phyloP scores from a whole-genome alignment of 2,329 filamentous ascomycete species.

The Calonectria pteridis region DNA sequence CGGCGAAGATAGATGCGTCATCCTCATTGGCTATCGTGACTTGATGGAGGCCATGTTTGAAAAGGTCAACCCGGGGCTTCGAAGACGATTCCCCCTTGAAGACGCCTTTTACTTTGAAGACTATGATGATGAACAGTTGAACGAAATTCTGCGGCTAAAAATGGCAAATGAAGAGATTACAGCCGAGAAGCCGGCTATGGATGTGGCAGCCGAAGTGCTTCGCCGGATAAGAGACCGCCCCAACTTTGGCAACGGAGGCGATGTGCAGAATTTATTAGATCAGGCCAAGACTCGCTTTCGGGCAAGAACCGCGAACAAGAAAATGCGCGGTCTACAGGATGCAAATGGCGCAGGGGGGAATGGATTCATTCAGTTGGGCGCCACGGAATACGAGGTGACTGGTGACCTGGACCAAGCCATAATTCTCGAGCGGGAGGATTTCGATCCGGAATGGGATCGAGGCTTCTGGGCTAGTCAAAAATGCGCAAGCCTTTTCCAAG shows the following conservation, averaged over 20 bases:
- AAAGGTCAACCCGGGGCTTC: constrained; percentile 78
- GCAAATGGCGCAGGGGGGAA: no score
- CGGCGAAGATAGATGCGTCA: constrained; percentile 79
- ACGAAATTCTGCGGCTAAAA: constrained; percentile 74
- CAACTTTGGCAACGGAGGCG: constrained; percentile 82
- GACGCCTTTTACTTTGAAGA: constrained; percentile 78
- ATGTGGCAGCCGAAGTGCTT: constrained; percentile 71
- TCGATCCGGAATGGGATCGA: constrained; percentile 69
- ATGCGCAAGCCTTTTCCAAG: constrained; percentile 68
- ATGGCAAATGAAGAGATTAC: constrained; percentile 67
- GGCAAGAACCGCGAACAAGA: not conserved
- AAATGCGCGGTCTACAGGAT: not conserved
- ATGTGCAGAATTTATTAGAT: constrained; percentile 69
- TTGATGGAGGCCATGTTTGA: constrained; percentile 80
- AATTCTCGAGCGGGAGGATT: constrained; percentile 58
- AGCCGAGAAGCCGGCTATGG: constrained; percentile 65
- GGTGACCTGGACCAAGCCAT: constrained; percentile 37
- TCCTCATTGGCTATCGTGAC: constrained; percentile 78
- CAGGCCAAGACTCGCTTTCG: not conserved
- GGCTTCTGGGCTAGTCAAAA: constrained; percentile 50
- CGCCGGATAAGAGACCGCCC: constrained; percentile 72
- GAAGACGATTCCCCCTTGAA: constrained; percentile 73
- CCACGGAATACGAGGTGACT: constrained; percentile 30
- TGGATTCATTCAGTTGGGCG: constrained; percentile 34
- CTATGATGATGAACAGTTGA: constrained; percentile 70